Evolutionary conservation across 2,329 filamentous ascomycete species (phyloP).

Genomic region (Byssoonygena ceratinophila): DNA sequence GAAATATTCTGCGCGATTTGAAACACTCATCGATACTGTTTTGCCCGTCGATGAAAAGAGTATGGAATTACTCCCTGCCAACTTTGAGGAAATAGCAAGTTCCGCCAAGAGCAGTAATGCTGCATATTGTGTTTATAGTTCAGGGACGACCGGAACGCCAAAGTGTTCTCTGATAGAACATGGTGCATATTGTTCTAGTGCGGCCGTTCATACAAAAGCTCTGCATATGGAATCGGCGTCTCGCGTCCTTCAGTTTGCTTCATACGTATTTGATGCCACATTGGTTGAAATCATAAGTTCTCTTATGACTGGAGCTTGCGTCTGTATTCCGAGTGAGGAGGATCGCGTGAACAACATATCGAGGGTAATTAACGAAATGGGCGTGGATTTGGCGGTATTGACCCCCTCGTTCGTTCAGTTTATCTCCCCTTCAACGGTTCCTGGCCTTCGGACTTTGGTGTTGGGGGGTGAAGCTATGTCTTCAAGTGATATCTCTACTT

Average conservation of each 20-base stretch:
- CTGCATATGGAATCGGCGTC: conserved; percentile 50
- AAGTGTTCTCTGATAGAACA: conserved; percentile 73
- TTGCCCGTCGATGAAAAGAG: conserved; percentile 46
- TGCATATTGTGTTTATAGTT: conserved; percentile 72
- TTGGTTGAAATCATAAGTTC: conserved; percentile 28
- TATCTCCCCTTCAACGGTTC: conserved; percentile 28
- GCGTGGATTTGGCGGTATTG: conserved; percentile 43
- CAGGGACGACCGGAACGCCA: conserved; percentile 66
- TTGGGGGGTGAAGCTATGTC: conserved; percentile 27
- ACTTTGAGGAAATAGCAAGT: conserved; percentile 29
- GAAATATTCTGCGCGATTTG: conserved; percentile 21
- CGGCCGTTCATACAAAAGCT: background rate
- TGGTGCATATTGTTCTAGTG: conserved; percentile 61
- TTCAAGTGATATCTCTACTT: conserved; percentile 18
- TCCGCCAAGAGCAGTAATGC: conserved; percentile 25
- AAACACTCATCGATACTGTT: conserved; percentile 21
- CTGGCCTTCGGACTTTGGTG: conserved; percentile 29
- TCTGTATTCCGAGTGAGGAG: conserved; percentile 35
- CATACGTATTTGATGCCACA: conserved; percentile 35
- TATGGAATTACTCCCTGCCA: conserved; percentile 42
- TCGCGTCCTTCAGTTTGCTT: conserved; percentile 33
- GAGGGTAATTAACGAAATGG: conserved; percentile 36
- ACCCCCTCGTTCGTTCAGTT: conserved; percentile 44
- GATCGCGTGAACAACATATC: conserved; percentile 27
- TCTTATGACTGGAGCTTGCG: conserved; percentile 29